Base-by-base conservation (phyloP, 2,329 filamentous ascomycete species). In the Lasiodiplodia sp. region DNA sequence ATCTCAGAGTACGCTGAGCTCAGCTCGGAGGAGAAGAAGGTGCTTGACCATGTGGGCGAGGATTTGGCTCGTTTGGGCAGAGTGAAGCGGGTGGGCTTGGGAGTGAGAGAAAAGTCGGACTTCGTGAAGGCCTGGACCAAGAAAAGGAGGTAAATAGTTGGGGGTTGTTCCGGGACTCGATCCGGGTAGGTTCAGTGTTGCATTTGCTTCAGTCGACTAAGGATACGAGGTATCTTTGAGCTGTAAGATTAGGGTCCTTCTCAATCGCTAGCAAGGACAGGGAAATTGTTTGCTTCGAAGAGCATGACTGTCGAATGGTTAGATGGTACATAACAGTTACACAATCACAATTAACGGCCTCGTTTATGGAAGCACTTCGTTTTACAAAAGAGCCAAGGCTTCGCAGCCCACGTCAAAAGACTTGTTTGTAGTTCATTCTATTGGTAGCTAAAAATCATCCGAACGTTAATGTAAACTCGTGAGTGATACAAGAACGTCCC, bases 41-140 rank as follows among this genome's bases (percentile, higher is more conserved):
- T 95, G 14, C 81, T 98, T 53, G 92, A 97, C 75, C 87, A 87
- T 44, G 88, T 99, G 18, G 93, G 88, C 1, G 96, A 98, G 73
- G 90, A 94, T 12, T 83, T 99, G 68, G 94, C 96, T n/a, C 84
- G 95, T 66, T 80, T 99, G 66, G 93, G 94, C 1, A 85, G 96
- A 70, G 94, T 96, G 49, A 97, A 96, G 84, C 87, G 95, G 68
- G 93, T 99, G 1, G 94, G 92, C 0, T 79, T 99, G 72, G 94
- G 93, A 0, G 85, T 97, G 67, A 84, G 86, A 74, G 93, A 98
- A 70, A 99, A 99, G 84, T 83, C 85, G 28, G 88, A 89, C 6
- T 99, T 99, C 79, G 86, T 97, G 34, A 86, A 90, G 67, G 89
- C 90, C 37, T 95, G 89, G 89, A 83, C 76, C 57, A 85, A 81